Percentiles rank a stretch among this genome's conserved stretches.
Evolutionary conservation across 1,284 basidiomycete species (phyloP).

Genomic region (Naganishia sp.): DNA sequence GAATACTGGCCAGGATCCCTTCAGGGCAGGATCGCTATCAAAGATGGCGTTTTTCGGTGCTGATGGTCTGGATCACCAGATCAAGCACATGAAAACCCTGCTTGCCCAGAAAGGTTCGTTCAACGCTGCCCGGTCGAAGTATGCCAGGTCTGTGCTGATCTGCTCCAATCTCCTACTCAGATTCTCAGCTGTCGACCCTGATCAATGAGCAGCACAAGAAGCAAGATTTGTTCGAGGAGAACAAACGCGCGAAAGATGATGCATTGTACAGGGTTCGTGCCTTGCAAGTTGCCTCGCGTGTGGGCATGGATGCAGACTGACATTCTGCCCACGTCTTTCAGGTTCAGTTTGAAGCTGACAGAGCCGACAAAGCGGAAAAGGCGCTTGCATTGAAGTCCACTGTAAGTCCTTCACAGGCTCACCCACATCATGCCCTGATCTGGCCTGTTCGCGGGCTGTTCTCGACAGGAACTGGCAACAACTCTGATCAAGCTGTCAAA

Average conservation of each 20-base stretch:
- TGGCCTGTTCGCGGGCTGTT: no score
- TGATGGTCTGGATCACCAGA: slow-evolving; percentile 47
- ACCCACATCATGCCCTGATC: neutral
- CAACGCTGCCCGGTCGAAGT: neutral
- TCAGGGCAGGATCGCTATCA: neutral
- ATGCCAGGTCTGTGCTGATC: neutral
- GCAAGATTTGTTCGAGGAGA: slow-evolving; percentile 39
- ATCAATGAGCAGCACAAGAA: slow-evolving; percentile 48
- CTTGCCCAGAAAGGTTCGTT: slow-evolving; percentile 47
- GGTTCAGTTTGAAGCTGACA: slow-evolving; percentile 42
- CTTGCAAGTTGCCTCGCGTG: neutral
- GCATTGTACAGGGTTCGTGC: slow-evolving; percentile 45
- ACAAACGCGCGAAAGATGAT: slow-evolving; percentile 40
- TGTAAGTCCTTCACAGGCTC: slow-evolving; percentile 33
- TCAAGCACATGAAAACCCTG: slow-evolving; percentile 47
- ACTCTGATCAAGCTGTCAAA: slow-evolving; percentile 46
- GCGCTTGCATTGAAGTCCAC: slow-evolving; percentile 32
- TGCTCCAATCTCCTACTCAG: slow-evolving; percentile 29
- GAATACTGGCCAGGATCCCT: neutral
- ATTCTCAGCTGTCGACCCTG: slow-evolving; percentile 44
- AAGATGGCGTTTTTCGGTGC: slow-evolving; percentile 50
- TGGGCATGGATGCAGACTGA: neutral
- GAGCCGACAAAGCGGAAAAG: slow-evolving; percentile 42
- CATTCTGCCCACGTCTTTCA: slow-evolving; percentile 23
- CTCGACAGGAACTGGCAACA: slow-evolving; percentile 42